Conservation (phyloP, 805 yeast species). For the Hanseniaspora taiwanica region DNA sequence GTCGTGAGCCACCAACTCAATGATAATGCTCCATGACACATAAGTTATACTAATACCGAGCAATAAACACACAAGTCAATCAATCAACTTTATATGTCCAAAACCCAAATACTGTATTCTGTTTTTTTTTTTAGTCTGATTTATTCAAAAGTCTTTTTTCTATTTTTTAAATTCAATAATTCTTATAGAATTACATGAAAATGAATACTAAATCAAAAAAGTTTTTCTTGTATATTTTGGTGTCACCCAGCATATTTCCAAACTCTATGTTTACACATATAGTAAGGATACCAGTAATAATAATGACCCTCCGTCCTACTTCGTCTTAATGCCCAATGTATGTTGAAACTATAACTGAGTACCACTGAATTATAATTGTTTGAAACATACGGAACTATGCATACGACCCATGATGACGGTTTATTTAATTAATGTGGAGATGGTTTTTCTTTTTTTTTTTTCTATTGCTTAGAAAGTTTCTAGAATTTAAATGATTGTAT, state of each 20-base stretch:
- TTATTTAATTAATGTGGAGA: constrained; percentile 18
- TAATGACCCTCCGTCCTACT: neutral
- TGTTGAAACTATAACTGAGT: neutral
- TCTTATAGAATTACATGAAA: too few relatives aligned
- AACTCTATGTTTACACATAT: neutral
- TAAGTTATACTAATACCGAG: neutral
- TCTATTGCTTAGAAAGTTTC: neutral
- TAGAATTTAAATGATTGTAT: neutral
- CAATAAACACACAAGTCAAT: neutral
- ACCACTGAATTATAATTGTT: neutral
- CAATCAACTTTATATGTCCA: neutral
- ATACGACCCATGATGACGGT: constrained; percentile 94
- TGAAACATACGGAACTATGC: constrained; percentile 87
- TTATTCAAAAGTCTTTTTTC: too few relatives aligned
- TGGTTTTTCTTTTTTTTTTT: constrained; percentile 9
- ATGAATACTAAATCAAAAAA: neutral
- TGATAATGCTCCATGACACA: too few relatives aligned
- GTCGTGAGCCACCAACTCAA: too few relatives aligned
- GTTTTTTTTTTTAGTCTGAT: too few relatives aligned
- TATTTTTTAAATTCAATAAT: too few relatives aligned
- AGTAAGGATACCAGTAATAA: neutral
- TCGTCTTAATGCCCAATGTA: neutral
- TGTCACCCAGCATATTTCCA: neutral
- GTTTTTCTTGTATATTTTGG: neutral
- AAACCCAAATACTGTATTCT: neutral